These are phyloP conservation scores for Paramecium primaurelia DNA, from an alignment of 73 alveolate genomes.

Conservation along the genomic window DNA sequence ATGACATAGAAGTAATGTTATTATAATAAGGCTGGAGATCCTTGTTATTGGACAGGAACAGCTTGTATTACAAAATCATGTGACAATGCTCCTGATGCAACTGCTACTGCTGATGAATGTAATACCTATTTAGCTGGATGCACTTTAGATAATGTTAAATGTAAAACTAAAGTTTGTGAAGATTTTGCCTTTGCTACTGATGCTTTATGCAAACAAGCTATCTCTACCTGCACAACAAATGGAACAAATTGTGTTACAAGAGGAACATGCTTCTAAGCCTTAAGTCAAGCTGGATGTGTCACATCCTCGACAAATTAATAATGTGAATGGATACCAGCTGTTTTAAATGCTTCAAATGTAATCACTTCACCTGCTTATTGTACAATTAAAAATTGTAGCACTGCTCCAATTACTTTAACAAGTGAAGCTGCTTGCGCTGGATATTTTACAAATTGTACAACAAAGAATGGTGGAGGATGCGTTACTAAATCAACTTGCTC, in stretches of 20 bases:
- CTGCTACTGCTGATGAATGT: neutral
- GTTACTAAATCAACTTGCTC: neutral
- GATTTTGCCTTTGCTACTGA: constrained; percentile 6
- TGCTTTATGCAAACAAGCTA: neutral
- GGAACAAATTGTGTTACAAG: constrained; percentile 23
- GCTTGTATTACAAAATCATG: neutral
- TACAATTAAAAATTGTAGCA: neutral
- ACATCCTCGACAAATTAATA: neutral
- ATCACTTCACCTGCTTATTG: neutral
- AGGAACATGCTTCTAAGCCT: constrained; percentile 36
- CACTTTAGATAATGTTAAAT: neutral
- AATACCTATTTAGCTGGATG: neutral
- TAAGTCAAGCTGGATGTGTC: neutral
- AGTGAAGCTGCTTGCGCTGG: neutral
- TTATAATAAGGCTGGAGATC: neutral
- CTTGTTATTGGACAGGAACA: neutral
- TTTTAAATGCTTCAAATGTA: neutral
- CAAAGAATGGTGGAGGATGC: constrained; percentile 42
- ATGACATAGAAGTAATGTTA: neutral
- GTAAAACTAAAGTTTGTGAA: neutral
- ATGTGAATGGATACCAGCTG: constrained; percentile 7
- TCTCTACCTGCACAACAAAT: neutral
- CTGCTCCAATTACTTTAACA: constrained; percentile 28
- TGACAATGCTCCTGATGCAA: constrained; percentile 6
- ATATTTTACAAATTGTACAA: constrained; percentile 22